These are phyloP conservation scores for Saccharomyces hybrid DNA, from an alignment of 1,139 yeast species.

Conservation along the genomic window DNA sequence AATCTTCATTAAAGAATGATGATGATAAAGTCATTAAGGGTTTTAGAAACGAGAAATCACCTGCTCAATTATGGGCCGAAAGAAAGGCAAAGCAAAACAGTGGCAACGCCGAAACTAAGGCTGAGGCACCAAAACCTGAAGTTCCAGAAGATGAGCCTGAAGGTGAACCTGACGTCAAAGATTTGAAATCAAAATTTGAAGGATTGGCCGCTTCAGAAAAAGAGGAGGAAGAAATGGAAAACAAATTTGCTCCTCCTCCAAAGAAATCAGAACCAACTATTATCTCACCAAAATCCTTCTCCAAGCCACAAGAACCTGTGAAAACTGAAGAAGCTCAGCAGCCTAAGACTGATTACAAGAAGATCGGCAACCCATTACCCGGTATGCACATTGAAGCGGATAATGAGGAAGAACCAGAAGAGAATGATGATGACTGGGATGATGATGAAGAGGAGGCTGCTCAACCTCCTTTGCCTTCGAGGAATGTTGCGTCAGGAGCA, in stretches of 20 bases:
- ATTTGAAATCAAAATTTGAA: slow-evolving; percentile 32
- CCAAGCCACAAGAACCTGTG: slow-evolving; percentile 22
- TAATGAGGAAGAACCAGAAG: slow-evolving; percentile 26
- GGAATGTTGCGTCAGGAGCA: slow-evolving; percentile 14
- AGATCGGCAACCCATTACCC: slow-evolving; percentile 29
- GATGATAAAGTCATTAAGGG: slow-evolving; percentile 54
- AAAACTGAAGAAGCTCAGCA: slow-evolving; percentile 18
- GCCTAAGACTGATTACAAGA: slow-evolving; percentile 10
- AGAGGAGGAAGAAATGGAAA: slow-evolving; percentile 11
- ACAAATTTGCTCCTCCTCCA: slow-evolving; percentile 1
- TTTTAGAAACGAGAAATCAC: slow-evolving; percentile 71
- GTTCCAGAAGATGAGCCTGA: slow-evolving; percentile 19
- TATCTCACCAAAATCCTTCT: slow-evolving; percentile 21
- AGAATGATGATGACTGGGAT: slow-evolving; percentile 27
- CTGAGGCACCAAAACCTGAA: slow-evolving; percentile 8
- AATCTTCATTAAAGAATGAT: slow-evolving; percentile 31
- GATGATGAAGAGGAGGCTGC: slow-evolving; percentile 30
- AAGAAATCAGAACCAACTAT: slow-evolving; percentile 10
- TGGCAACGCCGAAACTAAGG: slow-evolving; percentile 11
- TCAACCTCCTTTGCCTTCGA: slow-evolving; percentile 23
- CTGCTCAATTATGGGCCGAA: slow-evolving; percentile 95
- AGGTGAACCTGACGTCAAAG: slow-evolving; percentile 27
- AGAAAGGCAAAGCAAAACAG: slow-evolving; percentile 46
- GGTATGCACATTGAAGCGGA: slow-evolving; percentile 28
- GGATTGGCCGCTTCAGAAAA: slow-evolving; percentile 17